A percentile compares a stretch with the other conserved stretches of the same genome.
Conservation (phyloP, 352 stramenopile species). For the Pythium aquatile region DNA sequence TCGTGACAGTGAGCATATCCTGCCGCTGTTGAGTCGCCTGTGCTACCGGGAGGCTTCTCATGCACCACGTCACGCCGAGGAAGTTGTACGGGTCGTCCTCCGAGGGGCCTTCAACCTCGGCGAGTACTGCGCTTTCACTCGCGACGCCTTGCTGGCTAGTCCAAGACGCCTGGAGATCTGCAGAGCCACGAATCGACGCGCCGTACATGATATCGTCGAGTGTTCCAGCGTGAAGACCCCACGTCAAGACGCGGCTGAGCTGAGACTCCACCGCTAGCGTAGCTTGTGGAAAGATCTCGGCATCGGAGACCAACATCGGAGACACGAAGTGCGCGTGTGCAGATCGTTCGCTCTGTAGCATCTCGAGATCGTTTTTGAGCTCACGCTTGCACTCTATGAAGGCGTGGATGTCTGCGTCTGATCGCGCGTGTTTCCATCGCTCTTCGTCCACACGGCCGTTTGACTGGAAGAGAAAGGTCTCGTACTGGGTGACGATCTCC, state of each 20-base stretch:
- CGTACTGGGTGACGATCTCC: constrained; percentile 41
- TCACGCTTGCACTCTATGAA: constrained; percentile 33
- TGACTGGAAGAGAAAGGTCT: constrained; percentile 34
- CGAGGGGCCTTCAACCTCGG: constrained; percentile 25
- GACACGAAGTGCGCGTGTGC: background rate
- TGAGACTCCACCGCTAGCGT: constrained; percentile 1
- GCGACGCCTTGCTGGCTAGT: constrained; percentile 13
- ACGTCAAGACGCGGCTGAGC: constrained; percentile 29
- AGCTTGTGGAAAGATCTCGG: constrained; percentile 4
- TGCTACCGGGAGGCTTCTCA: constrained; percentile 16
- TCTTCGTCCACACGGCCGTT: constrained; percentile 27
- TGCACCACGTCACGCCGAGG: constrained; percentile 33
- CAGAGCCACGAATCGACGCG: constrained; percentile 38
- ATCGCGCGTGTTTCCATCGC: constrained; percentile 35
- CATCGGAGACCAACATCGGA: background rate
- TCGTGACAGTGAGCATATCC: constrained; percentile 25
- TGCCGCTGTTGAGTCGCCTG: constrained; percentile 40
- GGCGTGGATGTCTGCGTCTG: constrained; percentile 27
- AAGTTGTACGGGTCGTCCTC: constrained; percentile 38
- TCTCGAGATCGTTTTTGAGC: background rate
- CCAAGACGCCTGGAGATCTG: constrained; percentile 27
- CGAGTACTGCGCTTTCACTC: constrained; percentile 32
- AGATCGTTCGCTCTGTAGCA: constrained; percentile 1
- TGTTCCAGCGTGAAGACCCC: constrained; percentile 35
- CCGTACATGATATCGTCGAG: constrained; percentile 60